phyloP scores from a whole-genome alignment of 2,329 filamentous ascomycete species.

The Apiospora aurea region DNA sequence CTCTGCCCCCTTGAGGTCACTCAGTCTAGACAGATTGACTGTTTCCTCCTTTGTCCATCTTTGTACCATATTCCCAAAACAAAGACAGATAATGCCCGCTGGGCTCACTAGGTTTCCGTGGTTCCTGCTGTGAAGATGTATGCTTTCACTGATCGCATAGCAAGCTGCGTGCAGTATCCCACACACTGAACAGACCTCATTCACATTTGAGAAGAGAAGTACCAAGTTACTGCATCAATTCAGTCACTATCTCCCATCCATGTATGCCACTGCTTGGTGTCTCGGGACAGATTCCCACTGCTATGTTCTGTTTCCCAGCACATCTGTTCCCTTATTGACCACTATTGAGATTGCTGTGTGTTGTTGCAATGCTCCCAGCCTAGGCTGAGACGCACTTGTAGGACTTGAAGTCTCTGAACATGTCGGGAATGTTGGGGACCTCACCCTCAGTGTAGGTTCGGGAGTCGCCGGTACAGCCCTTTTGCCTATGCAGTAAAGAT shows the following conservation, averaged over 20 bases:
- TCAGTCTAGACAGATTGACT: background rate
- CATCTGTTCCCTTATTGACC: background rate
- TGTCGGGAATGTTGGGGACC: background rate
- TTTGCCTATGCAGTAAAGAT: background rate
- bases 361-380: background rate
- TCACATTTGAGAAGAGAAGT: background rate
- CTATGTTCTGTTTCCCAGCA: background rate
- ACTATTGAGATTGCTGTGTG: background rate
- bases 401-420: background rate
- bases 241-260: background rate
- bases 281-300: background rate
- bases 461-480: background rate
- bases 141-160: too few relatives aligned
- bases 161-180: too few relatives aligned
- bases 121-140: background rate
- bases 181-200: background rate
- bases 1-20: background rate
- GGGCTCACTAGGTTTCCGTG: too few relatives aligned
- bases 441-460: background rate
- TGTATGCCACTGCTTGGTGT: background rate
- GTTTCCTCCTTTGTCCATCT: background rate
- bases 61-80: too few relatives aligned
- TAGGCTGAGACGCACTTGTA: background rate
- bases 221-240: background rate
- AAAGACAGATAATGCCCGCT: too few relatives aligned